phyloP scores from a whole-genome alignment of 1,139 yeast genomes.

The Candida tropicalis region DNA sequence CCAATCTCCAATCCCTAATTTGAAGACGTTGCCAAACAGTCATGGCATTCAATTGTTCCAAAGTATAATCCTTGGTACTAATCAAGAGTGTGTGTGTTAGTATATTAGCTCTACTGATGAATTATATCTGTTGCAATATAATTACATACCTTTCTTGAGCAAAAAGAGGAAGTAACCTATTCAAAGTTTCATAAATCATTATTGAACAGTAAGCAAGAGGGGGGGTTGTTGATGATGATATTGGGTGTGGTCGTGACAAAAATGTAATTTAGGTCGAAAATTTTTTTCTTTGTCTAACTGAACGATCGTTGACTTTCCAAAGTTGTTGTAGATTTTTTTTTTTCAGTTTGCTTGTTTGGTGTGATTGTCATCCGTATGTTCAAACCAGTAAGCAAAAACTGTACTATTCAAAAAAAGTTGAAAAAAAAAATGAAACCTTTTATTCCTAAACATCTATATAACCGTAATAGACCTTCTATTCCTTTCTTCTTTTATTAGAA shows the following conservation, averaged over 20 bases:
- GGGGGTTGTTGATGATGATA: neutral
- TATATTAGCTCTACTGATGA: too few species aligned
- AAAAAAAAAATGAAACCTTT: neutral
- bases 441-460: neutral
- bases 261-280: conserved; percentile 2
- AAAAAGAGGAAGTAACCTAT: conserved; percentile 16
- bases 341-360: neutral
- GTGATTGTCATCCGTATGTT: neutral
- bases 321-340: conserved; percentile 2
- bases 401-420: neutral
- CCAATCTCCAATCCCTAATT: conserved; percentile 76
- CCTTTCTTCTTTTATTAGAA: conserved; percentile 28
- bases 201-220: neutral
- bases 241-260: neutral
- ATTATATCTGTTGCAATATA: too few species aligned
- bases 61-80: conserved; percentile 28
- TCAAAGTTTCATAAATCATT: conserved; percentile 16
- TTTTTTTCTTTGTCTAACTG: neutral
- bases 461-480: too few species aligned
- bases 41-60: conserved; percentile 55
- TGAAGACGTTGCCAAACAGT: conserved; percentile 51
- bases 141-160: conserved; percentile 13
- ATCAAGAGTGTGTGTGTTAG: conserved; percentile 7
- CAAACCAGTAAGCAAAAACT: neutral
- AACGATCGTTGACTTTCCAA: neutral